Evolutionary conservation across 805 yeast genomes (phyloP).

Genomic region (Kurtzmaniella fragi): DNA sequence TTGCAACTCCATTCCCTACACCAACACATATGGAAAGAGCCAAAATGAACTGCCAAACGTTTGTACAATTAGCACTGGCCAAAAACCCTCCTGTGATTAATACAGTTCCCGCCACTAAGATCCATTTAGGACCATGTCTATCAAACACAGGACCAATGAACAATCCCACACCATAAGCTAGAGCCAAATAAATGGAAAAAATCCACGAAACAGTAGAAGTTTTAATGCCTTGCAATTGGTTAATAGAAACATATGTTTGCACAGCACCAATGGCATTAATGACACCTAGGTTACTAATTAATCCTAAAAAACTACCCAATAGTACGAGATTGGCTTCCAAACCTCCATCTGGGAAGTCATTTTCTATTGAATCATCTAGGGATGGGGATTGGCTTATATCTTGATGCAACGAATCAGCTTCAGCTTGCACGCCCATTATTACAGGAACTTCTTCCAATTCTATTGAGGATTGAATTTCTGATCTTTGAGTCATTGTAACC

Average conservation of each 20-base stretch:
- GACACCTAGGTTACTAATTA: constrained; percentile 50
- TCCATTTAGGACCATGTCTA: constrained; percentile 46
- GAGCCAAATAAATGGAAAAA: constrained; percentile 51
- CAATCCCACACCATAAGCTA: constrained; percentile 45
- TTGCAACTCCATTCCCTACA: constrained; percentile 53
- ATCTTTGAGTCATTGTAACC: no score
- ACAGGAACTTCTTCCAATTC: no score
- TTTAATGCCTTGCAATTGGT: constrained; percentile 45
- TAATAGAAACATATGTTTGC: constrained; percentile 51
- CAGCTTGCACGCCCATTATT: no score
- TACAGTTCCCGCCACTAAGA: constrained; percentile 39
- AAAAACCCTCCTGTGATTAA: constrained; percentile 46
- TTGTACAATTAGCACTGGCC: constrained; percentile 50
- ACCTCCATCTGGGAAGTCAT: constrained; percentile 55
- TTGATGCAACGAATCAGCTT: no score
- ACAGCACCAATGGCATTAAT: constrained; percentile 58
- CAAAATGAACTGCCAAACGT: constrained; percentile 57
- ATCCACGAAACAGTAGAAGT: constrained; percentile 58
- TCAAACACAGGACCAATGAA: constrained; percentile 62
- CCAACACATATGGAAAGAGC: constrained; percentile 56
- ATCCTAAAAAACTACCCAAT: constrained; percentile 55
- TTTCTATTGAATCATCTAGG: not conserved
- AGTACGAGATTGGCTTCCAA: constrained; percentile 49
- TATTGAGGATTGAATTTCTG: no score
- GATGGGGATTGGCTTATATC: no score